These are phyloP conservation scores for Aureobasidium sp. DNA, from an alignment of 2,329 filamentous ascomycete genomes.

Conservation along the genomic window DNA sequence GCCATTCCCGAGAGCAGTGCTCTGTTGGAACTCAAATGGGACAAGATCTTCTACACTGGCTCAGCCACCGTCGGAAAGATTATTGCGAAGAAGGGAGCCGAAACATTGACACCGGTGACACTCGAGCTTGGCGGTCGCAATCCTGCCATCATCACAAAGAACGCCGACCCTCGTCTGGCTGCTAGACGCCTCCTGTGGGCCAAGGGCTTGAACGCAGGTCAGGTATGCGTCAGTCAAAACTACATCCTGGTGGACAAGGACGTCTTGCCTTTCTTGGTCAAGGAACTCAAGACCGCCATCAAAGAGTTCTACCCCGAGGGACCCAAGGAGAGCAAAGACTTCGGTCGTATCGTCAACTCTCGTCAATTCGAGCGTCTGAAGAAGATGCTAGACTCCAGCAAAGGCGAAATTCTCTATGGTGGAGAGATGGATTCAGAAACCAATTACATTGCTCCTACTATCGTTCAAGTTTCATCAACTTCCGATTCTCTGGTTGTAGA, in stretches of 20 bases:
- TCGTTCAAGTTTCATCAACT: slow-evolving; percentile 69
- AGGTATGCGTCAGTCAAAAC: slow-evolving; percentile 89
- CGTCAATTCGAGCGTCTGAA: slow-evolving; percentile 75
- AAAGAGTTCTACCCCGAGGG: slow-evolving; percentile 79
- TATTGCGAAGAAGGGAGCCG: slow-evolving; percentile 45
- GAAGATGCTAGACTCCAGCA: slow-evolving; percentile 77
- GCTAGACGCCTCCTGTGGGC: slow-evolving; percentile 82
- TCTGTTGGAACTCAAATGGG: slow-evolving; percentile 82
- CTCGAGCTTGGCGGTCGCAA: slow-evolving; percentile 89
- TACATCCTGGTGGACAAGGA: slow-evolving; percentile 77
- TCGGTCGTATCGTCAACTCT: slow-evolving; percentile 70
- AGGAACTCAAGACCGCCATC: slow-evolving; percentile 62
- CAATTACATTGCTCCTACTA: slow-evolving; percentile 82
- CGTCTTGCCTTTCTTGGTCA: slow-evolving; percentile 62
- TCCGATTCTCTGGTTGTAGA: slow-evolving; percentile 72
- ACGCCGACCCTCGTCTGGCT: slow-evolving; percentile 70
- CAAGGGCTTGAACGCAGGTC: slow-evolving; percentile 78
- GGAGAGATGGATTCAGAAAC: slow-evolving; percentile 72
- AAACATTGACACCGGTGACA: slow-evolving; percentile 65
- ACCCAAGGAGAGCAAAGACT: slow-evolving; percentile 68
- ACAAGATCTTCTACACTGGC: slow-evolving; percentile 97
- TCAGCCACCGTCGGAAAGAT: slow-evolving; percentile 60
- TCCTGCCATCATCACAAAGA: slow-evolving; percentile 82
- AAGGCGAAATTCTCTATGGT: slow-evolving; percentile 79
- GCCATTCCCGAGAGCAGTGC: slow-evolving; percentile 70